phyloP scores from a whole-genome alignment of 768 basidiomycete species.

The Amyloporia xantha region DNA sequence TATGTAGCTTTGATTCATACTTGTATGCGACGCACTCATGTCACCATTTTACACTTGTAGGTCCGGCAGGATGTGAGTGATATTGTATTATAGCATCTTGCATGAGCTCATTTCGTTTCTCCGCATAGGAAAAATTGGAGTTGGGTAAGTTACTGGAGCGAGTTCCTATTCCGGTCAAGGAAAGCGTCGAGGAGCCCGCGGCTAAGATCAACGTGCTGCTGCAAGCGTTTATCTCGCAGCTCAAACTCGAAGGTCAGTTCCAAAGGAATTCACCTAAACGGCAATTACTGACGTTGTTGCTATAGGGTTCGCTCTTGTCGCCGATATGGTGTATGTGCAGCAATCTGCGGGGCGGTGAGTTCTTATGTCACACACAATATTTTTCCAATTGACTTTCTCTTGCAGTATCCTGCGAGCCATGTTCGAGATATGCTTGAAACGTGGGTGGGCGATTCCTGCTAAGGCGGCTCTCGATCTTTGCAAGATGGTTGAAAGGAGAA shows the following conservation, averaged over 20 bases:
- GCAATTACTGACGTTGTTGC: neutral
- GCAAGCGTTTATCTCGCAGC: constrained; percentile 89
- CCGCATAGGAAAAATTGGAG: constrained; percentile 71
- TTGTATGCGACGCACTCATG: no score
- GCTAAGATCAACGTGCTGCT: constrained; percentile 96
- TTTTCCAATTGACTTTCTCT: constrained; percentile 7
- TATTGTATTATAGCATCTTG: neutral
- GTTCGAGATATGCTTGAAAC: constrained; percentile 95
- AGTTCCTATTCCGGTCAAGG: constrained; percentile 96
- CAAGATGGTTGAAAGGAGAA: constrained; percentile 90
- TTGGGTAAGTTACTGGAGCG: constrained; percentile 85
- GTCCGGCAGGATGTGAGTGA: constrained; percentile 50
- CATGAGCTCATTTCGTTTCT: constrained; percentile 1
- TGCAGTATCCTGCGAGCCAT: constrained; percentile 86
- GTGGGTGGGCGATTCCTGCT: constrained; percentile 96
- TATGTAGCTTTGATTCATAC: no score
- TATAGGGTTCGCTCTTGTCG: constrained; percentile 73
- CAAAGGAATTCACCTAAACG: no score
- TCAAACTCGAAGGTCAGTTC: constrained; percentile 81
- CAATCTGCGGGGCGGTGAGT: constrained; percentile 89
- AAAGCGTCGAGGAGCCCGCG: constrained; percentile 91
- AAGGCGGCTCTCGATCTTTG: constrained; percentile 88
- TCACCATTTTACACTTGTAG: no score
- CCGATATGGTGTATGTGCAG: constrained; percentile 94
- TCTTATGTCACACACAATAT: neutral